Base-by-base conservation (phyloP, 2,329 filamentous ascomycete species). In the Alternaria novae-zelandiae region DNA sequence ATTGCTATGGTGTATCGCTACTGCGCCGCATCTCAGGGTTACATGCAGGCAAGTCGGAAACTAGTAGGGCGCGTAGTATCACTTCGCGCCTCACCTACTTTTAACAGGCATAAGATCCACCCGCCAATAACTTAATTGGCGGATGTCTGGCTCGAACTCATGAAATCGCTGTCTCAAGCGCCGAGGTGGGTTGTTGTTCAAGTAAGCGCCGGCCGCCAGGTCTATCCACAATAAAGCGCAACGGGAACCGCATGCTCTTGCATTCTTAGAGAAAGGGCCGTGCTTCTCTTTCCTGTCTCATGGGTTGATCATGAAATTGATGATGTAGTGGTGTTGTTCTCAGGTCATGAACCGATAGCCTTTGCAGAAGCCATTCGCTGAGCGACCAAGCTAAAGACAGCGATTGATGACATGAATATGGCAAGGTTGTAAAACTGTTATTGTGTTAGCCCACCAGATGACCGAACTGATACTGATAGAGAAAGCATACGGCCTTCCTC, bases 381-480 rank as follows among this genome's bases (percentile, higher is more conserved):
- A 26, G 95, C 96, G 65, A 96, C 90, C 64, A 99, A 83, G 78
- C 95, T 97, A 83, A 98, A 97, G 64, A 97, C 89, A 8, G 95
- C 94, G 23, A 99, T 92, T 0, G 96, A 97, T 23, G 94, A 96
- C 86, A 99, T 95, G 83, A 98, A 99, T 3, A 98, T 85, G 1
- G 97, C 94, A 0, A 97, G 89, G 75, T 99, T 98, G 82, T 99
- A 99, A 80, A 99, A 99, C 96, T 97, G 74, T 41, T 10, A 26
- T 25, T 12, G 5, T 9, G 17, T 63, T 6, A 63, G 46, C 55
- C 28, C 25, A 23, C 26, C 6, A 9, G 15, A 20, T 46, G 3
- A 20, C 23, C 32, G 25, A 53, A 17, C 17, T 28, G 41, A 23
- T 9, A 25, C 41, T 20, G 20, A 7, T 21, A 13, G 47, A n/a